phyloP scores from a whole-genome alignment of 2,329 filamentous ascomycete species.

The Podosphaera fusca region DNA sequence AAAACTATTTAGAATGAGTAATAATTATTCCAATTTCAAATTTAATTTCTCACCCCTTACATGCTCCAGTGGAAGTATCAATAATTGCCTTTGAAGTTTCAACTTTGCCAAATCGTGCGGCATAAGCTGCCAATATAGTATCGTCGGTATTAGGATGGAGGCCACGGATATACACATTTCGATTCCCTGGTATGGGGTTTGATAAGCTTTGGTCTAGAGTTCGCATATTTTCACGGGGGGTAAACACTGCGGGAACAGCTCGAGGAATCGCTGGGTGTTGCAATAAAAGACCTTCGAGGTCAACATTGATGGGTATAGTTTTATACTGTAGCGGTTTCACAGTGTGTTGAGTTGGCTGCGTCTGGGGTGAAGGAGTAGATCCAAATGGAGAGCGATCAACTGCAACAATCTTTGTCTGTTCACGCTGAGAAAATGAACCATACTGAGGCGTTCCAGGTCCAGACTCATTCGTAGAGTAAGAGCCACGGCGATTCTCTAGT shows the following conservation, averaged over 20 bases:
- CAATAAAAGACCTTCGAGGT: slow-evolving; percentile 40
- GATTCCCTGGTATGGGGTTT: slow-evolving; percentile 76
- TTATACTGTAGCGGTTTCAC: slow-evolving; percentile 15
- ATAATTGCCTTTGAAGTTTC: slow-evolving; percentile 98
- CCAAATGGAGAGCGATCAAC: slow-evolving; percentile 38
- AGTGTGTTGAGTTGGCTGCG: slow-evolving; percentile 19
- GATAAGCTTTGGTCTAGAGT: slow-evolving; percentile 84
- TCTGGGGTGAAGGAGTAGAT: slow-evolving; percentile 42
- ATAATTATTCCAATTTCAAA: neutral
- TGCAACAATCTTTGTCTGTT: slow-evolving; percentile 33
- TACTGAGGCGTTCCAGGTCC: slow-evolving; percentile 43
- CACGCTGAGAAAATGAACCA: slow-evolving; percentile 31
- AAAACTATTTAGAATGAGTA: slow-evolving; percentile 35
- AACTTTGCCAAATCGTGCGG: slow-evolving; percentile 72
- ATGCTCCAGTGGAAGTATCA: slow-evolving; percentile 74
- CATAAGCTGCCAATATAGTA: slow-evolving; percentile 61
- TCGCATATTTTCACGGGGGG: slow-evolving; percentile 65
- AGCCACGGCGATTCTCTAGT: slow-evolving; percentile 41
- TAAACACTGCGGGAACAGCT: slow-evolving; percentile 76
- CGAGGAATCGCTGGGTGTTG: slow-evolving; percentile 66
- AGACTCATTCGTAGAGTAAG: slow-evolving; percentile 45
- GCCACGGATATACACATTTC: slow-evolving; percentile 94
- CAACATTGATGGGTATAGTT: slow-evolving; percentile 14
- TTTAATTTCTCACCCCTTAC: slow-evolving; percentile 58
- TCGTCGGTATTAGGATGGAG: slow-evolving; percentile 90